A percentile compares a stretch with the other conserved stretches of the same genome.
Evolutionary conservation across 2,329 filamentous ascomycete species (phyloP).

Genomic region (Helotiales sp.): DNA sequence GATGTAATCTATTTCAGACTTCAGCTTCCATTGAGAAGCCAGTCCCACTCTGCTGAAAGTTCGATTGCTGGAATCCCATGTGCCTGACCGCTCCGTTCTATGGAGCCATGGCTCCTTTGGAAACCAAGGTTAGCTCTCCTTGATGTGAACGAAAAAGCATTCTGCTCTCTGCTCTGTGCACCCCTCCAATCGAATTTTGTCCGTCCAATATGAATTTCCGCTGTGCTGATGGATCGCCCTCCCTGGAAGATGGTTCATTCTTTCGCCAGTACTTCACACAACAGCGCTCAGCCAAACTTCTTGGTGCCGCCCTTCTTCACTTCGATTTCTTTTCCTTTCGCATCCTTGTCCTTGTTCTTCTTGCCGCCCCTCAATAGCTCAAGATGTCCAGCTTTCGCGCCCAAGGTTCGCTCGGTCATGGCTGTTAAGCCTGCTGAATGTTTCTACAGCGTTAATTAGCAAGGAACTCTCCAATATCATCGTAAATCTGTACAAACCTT

Average conservation of each 20-base stretch:
- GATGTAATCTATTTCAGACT: neutral
- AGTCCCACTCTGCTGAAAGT: neutral
- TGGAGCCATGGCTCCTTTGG: no score
- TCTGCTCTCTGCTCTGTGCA: neutral
- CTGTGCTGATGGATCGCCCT: no score
- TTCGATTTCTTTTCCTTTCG: slow-evolving; percentile 37
- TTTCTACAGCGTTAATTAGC: slow-evolving; percentile 45
- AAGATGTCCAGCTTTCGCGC: slow-evolving; percentile 67
- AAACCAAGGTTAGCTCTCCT: no score
- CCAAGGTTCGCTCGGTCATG: slow-evolving; percentile 67
- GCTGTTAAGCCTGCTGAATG: slow-evolving; percentile 60
- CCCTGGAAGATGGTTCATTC: no score
- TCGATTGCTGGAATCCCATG: neutral
- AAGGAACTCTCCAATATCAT: neutral
- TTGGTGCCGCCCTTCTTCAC: slow-evolving; percentile 35
- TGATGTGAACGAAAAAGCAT: neutral
- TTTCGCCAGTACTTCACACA: neutral
- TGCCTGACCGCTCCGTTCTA: neutral
- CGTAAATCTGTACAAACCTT: slow-evolving; percentile 46
- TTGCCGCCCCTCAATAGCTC: slow-evolving; percentile 68
- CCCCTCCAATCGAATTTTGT: neutral
- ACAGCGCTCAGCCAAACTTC: slow-evolving; percentile 35
- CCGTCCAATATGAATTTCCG: no score
- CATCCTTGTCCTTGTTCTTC: slow-evolving; percentile 50
- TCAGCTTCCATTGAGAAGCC: neutral